Base-by-base conservation (phyloP, 2,329 filamentous ascomycete species). In the Hortaea werneckii region DNA sequence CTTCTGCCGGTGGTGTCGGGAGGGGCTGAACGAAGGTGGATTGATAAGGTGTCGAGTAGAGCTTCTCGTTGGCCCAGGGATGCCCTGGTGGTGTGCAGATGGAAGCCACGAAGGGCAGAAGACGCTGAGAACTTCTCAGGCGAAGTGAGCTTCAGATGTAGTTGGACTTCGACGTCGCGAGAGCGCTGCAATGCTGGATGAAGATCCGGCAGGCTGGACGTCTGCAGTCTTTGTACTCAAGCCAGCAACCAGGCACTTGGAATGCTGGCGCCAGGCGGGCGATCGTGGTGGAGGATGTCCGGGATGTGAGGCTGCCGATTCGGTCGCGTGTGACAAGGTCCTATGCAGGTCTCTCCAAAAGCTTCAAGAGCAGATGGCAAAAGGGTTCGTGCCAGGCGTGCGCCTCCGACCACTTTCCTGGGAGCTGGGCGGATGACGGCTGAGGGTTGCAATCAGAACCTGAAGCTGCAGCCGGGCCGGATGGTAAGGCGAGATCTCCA, bases 331-430 rank as follows among this genome's bases (percentile, higher is more conserved):
- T 69, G 60, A 67, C 64, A 67, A 66, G 60, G 58, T 51, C 43
- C 54, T 58, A 69, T 67, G 68, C 69, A 64, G 62, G 66, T 65
- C 59, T 11, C 27, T 51, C 47, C 44, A n/a, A 43, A 51, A 49
- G 29, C 40, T 42, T 29, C 34, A 32, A 7, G 40, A 37, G 26
- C 26, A 34, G 40, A 29, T 41, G 64, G 61, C 59, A 53, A 54
- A 58, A 60, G 53, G 53, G 59, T 58, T 58, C 53, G 55, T 45
- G 48, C 35, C 60, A 65, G 63, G 63, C 57, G 62, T 63, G 53
- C 63, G 64, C 49, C 54, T 55, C 56, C 45, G 50, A 46, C 55
- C 57, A 55, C 50, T 54, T 60, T 60, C 55, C 58, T 57, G 65
- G 61, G 59, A 63, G 20, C 20, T 20, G 63, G 63, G 44, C 41